A percentile compares a stretch with the other conserved stretches of the same genome.
Conservation (phyloP, 768 basidiomycete species). For the Cystobasidium onofrii region DNA sequence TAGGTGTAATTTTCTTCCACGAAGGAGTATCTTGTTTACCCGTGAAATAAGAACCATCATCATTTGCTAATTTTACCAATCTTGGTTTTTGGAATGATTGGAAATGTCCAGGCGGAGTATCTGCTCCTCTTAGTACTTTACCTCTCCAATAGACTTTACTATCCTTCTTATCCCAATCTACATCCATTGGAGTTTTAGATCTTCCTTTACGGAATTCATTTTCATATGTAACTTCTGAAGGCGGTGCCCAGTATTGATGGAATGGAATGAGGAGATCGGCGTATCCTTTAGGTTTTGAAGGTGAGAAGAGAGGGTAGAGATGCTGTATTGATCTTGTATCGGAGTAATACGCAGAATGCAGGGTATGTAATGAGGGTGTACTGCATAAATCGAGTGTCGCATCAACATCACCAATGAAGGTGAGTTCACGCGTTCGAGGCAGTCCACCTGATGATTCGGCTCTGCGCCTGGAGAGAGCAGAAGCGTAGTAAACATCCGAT, state of each 20-base stretch:
- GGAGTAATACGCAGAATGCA: slow-evolving; percentile 93
- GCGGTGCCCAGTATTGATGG: slow-evolving; percentile 71
- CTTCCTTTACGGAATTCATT: slow-evolving; percentile 39
- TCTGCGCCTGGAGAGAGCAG: slow-evolving; percentile 14
- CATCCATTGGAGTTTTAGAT: slow-evolving; percentile 54
- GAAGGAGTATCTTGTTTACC: not conserved
- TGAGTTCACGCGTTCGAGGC: slow-evolving; percentile 52
- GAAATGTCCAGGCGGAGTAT: slow-evolving; percentile 40
- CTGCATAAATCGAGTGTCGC: slow-evolving; percentile 67
- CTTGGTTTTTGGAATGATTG: slow-evolving; percentile 43
- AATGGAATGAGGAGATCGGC: slow-evolving; percentile 88
- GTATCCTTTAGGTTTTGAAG: slow-evolving; percentile 76
- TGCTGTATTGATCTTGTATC: slow-evolving; percentile 84
- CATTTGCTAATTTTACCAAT: slow-evolving; percentile 41
- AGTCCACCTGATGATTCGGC: slow-evolving; percentile 25
- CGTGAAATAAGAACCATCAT: slow-evolving; percentile 14
- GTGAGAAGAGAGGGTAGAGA: slow-evolving; percentile 89
- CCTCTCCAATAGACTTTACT: slow-evolving; percentile 89
- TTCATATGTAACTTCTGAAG: slow-evolving; percentile 42
- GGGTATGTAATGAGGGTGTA: slow-evolving; percentile 70
- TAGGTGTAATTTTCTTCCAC: not conserved
- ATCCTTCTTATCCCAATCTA: slow-evolving; percentile 82
- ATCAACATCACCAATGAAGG: slow-evolving; percentile 59
- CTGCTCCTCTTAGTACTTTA: slow-evolving; percentile 71
- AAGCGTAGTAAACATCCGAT: slow-evolving; percentile 12